Conservation (phyloP, 2,329 filamentous ascomycete species). For the Epichloe coenophiala region DNA sequence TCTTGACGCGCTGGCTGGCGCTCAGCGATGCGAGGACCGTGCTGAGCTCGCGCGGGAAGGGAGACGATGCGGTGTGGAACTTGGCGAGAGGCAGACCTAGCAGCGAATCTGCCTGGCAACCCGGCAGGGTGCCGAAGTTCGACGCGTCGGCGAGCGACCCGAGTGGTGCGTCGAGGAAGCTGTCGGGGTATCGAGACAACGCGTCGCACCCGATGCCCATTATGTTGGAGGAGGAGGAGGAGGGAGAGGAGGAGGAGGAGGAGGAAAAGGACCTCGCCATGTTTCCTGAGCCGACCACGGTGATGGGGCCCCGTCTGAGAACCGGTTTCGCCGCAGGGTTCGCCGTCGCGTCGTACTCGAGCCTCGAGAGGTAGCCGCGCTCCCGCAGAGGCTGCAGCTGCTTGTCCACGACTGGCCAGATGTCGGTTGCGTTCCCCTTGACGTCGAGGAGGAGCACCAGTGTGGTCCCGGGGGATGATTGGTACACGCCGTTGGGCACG, state of each 20-base stretch:
- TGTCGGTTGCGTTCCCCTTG: constrained; percentile 31
- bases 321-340: constrained; percentile 18
- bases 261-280: constrained; percentile 4
- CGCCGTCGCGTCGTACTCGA: constrained; percentile 27
- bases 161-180: constrained; percentile 54
- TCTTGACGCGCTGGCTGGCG: constrained; percentile 23
- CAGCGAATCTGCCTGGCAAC: constrained; percentile 2
- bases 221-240: not conserved
- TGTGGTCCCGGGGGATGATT: constrained; percentile 36
- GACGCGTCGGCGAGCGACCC: constrained; percentile 17
- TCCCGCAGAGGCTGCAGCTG: constrained; percentile 42
- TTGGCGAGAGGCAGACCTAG: constrained; percentile 34
- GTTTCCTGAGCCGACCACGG: constrained; percentile 54
- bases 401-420: constrained; percentile 14
- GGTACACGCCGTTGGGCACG: constrained; percentile 40
- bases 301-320: constrained; percentile 37
- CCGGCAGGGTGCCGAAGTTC: not conserved
- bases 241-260: no score
- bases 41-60: constrained; percentile 40
- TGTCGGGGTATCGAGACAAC: constrained; percentile 30
- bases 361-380: constrained; percentile 40
- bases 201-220: constrained; percentile 3
- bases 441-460: constrained; percentile 54
- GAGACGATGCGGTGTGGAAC: constrained; percentile 51
- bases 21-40: constrained; percentile 23